Evolutionary conservation across 2,329 filamentous ascomycete species (phyloP).

Genomic region (Aspergillaceae sp.): DNA sequence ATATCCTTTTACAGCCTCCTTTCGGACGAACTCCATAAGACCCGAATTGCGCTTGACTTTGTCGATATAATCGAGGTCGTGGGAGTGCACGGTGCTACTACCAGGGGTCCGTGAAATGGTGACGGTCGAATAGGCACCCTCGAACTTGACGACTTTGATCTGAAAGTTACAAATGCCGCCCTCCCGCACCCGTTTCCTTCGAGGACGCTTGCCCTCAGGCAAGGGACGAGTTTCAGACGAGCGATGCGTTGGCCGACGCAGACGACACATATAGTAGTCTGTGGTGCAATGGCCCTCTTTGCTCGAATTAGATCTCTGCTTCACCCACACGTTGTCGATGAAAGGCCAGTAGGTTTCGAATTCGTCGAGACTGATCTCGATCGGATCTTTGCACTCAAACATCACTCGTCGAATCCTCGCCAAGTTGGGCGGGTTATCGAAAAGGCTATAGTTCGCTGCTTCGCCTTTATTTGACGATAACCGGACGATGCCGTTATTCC

Average conservation of each 20-base stretch:
- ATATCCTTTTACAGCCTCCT: slow-evolving; percentile 39
- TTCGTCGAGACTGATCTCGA: slow-evolving; percentile 39
- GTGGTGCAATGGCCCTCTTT: slow-evolving; percentile 35
- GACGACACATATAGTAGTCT: slow-evolving; percentile 41
- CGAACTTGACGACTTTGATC: slow-evolving; percentile 39
- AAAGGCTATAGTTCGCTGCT: slow-evolving; percentile 21
- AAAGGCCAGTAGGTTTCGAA: slow-evolving; percentile 43
- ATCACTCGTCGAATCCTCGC: slow-evolving; percentile 35
- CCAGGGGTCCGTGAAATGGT: slow-evolving; percentile 36
- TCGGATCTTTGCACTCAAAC: slow-evolving; percentile 39
- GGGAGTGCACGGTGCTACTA: slow-evolving; percentile 34
- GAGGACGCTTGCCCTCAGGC: slow-evolving; percentile 38
- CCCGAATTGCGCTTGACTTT: slow-evolving; percentile 41
- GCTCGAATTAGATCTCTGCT: slow-evolving; percentile 35
- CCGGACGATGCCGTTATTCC: background rate
- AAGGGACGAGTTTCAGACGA: slow-evolving; percentile 33
- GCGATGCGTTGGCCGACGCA: slow-evolving; percentile 33
- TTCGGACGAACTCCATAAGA: slow-evolving; percentile 39
- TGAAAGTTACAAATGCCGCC: slow-evolving; percentile 41
- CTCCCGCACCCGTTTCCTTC: slow-evolving; percentile 38
- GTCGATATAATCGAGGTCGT: slow-evolving; percentile 42
- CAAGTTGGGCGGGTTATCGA: slow-evolving; percentile 37
- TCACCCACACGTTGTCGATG: slow-evolving; percentile 45
- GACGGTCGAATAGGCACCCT: slow-evolving; percentile 36
- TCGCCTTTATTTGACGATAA: background rate